A percentile compares a stretch with the other conserved stretches of the same genome.
phyloP scores from a whole-genome alignment of 2,329 filamentous ascomycete species.

The Helotiales sp. region DNA sequence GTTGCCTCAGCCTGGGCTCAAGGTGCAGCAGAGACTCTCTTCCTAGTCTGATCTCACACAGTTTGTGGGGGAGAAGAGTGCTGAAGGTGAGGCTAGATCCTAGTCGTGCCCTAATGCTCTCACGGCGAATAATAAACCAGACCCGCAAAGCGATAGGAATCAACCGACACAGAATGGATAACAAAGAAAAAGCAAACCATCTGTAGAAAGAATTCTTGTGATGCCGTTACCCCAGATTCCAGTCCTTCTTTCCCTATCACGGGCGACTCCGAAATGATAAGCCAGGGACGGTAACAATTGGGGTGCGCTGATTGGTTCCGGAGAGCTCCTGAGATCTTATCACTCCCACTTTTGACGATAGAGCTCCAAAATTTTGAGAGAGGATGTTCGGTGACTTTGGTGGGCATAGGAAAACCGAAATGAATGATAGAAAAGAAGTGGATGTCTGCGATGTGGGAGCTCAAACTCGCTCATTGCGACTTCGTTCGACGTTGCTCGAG shows the following conservation, averaged over 20 bases:
- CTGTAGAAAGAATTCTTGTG: neutral
- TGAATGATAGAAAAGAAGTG: slow-evolving; percentile 10
- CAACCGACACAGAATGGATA: neutral
- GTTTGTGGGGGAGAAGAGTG: neutral
- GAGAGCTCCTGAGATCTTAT: slow-evolving; percentile 21
- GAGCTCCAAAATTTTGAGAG: neutral
- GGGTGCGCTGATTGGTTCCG: slow-evolving; percentile 18
- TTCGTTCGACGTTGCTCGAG: neutral
- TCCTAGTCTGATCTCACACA: neutral
- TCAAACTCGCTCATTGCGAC: neutral
- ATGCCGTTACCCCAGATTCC: slow-evolving; percentile 14
- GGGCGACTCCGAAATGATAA: slow-evolving; percentile 26
- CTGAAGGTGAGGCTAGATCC: neutral
- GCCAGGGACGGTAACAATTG: slow-evolving; percentile 7
- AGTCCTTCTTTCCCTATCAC: neutral
- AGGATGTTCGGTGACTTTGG: neutral
- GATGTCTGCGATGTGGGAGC: neutral
- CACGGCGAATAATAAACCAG: neutral
- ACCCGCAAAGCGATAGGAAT: slow-evolving; percentile 6
- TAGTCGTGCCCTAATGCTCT: too few relatives aligned
- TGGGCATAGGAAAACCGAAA: neutral
- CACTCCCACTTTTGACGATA: slow-evolving; percentile 15
- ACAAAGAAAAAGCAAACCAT: neutral
- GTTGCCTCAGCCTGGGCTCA: slow-evolving; percentile 1
- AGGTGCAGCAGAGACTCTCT: neutral